Base-by-base conservation (phyloP, 164 flowering plant genomes). In the Echeveria elegans region DNA sequence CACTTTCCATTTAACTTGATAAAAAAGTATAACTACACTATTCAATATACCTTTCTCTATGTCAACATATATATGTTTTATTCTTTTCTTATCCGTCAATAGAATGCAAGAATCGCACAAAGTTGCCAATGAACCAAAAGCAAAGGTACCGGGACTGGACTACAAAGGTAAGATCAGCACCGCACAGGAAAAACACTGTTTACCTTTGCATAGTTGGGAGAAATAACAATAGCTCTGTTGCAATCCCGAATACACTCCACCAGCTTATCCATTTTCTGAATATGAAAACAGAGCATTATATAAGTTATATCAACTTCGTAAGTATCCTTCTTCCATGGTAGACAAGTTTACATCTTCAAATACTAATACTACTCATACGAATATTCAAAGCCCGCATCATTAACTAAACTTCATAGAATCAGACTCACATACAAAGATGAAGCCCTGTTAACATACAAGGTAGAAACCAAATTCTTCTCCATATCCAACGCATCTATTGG, bases 131-230 rank as follows among this genome's bases (percentile, higher is more conserved):
- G 23, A 24, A 52, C 28, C 15, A 56, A 14, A 24, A 37, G 2
- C 68, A 30, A 10, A 14, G 15, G n/a, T 9, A 63, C 15, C 38
- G 5, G 23, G 6, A 63, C 32, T 32, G 65, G 14, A 37, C 36
- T n/a, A 63, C 19, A 21, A 63, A 12, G 45, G 30, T 30, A n/a
- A 63, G 10, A 19, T 15, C 26, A 16, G 30, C 24, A 12, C n/a
- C n/a, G 26, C 2, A 66, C 43, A 50, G 28, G 32, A 19, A 56
- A 26, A 18, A 28, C 31, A 3, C 21, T 38, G 47, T 18, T 70
- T 70, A 92, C 98, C 98, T 92, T 92, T 16, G 85, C 78, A 74
- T 88, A 87, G 50, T 63, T 32, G 58, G 92, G 87, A 65, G 74
- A 79, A 66, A 86, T 76, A 40, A 69, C 67, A 69, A 92, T 73